These are phyloP conservation scores for Ustilago tritici DNA, from an alignment of 1,284 basidiomycete genomes.

Conservation along the genomic window DNA sequence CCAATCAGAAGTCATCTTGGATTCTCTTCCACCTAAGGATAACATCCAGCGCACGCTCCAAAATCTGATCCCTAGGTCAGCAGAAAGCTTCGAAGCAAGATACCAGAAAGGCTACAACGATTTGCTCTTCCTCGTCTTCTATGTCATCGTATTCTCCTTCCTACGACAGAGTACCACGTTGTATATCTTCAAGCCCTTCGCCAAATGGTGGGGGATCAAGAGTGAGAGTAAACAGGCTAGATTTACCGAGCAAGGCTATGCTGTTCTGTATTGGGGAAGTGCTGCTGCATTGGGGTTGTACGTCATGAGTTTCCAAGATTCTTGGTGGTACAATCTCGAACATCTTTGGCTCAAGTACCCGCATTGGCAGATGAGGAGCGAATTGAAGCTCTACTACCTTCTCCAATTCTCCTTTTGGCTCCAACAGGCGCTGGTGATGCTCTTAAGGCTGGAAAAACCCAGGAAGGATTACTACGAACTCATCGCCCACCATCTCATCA, in stretches of 20 bases:
- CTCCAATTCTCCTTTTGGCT: conserved; percentile 84
- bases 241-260: conserved; percentile 68
- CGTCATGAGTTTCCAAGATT: conserved; percentile 87
- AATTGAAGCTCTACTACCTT: conserved; percentile 92
- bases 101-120: conserved; percentile 73
- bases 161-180: conserved; percentile 83
- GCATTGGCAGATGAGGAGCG: conserved; percentile 80
- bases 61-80: conserved; percentile 39
- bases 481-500: conserved; percentile 85
- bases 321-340: conserved; percentile 81
- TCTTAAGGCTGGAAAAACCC: conserved; percentile 89
- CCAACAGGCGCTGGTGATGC: conserved; percentile 89
- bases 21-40: conserved; percentile 35
- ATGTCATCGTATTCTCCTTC: conserved; percentile 92
- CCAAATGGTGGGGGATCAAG: conserved; percentile 70
- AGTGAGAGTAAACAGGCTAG: conserved; percentile 60
- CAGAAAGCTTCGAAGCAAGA: conserved; percentile 40
- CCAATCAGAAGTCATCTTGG: conserved; percentile 73
- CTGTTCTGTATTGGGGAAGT: conserved; percentile 65
- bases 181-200: conserved; percentile 80
- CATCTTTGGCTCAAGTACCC: conserved; percentile 68
- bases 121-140: conserved; percentile 83
- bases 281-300: conserved; percentile 68
- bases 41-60: conserved; percentile 25
- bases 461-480: conserved; percentile 91